Percentiles rank a stretch among this genome's conserved stretches.
These are phyloP conservation scores for Aspergillus novofumigatus DNA, from an alignment of 2,329 filamentous ascomycete species.

Conservation along the genomic window DNA sequence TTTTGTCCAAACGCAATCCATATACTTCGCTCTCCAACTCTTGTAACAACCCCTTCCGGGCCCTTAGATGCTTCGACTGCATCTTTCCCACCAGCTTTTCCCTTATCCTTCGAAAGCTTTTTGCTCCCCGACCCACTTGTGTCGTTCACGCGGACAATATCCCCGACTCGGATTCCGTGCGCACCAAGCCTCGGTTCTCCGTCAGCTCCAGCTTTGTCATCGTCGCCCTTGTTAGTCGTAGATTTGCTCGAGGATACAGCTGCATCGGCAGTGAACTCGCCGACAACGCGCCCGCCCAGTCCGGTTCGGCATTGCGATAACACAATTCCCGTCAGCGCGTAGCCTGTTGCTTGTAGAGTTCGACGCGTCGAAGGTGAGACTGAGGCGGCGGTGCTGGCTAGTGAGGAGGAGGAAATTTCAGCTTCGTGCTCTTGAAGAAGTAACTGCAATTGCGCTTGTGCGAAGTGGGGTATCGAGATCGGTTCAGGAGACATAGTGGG, in stretches of 20 bases:
- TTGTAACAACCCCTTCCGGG: constrained; percentile 45
- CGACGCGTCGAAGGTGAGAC: constrained; percentile 41
- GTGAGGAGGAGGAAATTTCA: constrained; percentile 41
- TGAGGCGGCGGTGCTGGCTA: constrained; percentile 37
- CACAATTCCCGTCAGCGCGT: constrained; percentile 50
- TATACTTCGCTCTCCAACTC: constrained; percentile 39
- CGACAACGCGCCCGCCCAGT: constrained; percentile 81
- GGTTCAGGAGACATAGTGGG: constrained; percentile 3
- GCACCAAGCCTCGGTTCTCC: constrained; percentile 39
- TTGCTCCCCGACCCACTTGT: constrained; percentile 22
- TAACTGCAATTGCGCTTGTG: constrained; percentile 39
- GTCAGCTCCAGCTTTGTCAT: constrained; percentile 37
- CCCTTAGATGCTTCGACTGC: constrained; percentile 27
- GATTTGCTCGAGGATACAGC: constrained; percentile 51
- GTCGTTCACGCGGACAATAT: constrained; percentile 45
- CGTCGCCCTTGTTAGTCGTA: constrained; percentile 7
- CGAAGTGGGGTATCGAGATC: constrained; percentile 39
- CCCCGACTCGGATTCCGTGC: constrained; percentile 46
- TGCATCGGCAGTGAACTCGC: constrained; percentile 72
- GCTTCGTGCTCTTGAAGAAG: constrained; percentile 43
- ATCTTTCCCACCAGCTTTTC: constrained; percentile 27
- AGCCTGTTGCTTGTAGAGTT: constrained; percentile 39
- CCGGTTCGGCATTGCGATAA: constrained; percentile 77
- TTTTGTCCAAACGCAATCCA: constrained; percentile 44
- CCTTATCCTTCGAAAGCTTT: constrained; percentile 29